Evolutionary conservation across 140 eudicot species (phyloP).

Genomic region (Erigeron philadelphicus): DNA sequence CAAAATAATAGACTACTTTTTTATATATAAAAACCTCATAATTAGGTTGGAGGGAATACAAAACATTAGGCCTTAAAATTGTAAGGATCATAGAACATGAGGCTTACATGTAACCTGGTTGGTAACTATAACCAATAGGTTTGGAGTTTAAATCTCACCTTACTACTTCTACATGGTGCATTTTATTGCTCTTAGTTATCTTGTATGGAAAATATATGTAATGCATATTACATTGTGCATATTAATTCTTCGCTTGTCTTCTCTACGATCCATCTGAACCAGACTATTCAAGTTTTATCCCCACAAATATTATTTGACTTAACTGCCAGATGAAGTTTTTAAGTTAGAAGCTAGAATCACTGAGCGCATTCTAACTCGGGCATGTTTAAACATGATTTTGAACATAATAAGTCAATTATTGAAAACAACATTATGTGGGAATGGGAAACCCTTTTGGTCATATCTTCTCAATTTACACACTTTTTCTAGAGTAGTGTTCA

Average conservation of each 20-base stretch:
- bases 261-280: too few relatives aligned
- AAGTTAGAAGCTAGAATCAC: background rate
- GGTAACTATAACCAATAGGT: background rate
- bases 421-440: background rate
- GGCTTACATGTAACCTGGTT: background rate
- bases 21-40: background rate
- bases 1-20: background rate
- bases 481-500: constrained; percentile 17
- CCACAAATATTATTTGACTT: too few relatives aligned
- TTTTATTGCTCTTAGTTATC: too few relatives aligned
- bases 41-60: background rate
- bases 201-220: too few relatives aligned
- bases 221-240: too few relatives aligned
- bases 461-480: constrained; percentile 7
- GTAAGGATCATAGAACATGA: background rate
- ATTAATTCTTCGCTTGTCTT: too few relatives aligned
- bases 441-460: constrained; percentile 16
- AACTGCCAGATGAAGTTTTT: too few relatives aligned
- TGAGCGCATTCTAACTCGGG: background rate
- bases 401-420: background rate
- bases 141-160: background rate
- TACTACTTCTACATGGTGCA: too few relatives aligned
- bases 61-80: background rate
- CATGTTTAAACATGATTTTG: background rate
- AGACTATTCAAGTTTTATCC: too few relatives aligned